Evolutionary conservation across 2,329 filamentous ascomycete genomes (phyloP).

Genomic region (Phoma sp.): DNA sequence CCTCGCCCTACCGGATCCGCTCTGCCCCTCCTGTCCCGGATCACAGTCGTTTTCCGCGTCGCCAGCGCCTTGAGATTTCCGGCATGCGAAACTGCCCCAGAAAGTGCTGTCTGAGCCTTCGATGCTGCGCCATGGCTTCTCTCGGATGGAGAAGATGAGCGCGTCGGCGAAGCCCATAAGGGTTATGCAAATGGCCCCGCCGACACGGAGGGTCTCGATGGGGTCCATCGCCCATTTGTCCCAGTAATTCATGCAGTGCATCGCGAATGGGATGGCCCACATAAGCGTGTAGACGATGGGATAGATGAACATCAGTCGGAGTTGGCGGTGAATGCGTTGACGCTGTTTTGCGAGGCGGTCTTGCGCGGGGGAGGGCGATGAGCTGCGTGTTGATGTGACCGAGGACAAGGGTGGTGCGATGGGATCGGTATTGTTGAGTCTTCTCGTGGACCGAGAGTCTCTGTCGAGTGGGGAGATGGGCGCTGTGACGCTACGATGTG

Average conservation of each 20-base stretch:
- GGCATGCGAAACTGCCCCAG: conserved; percentile 42
- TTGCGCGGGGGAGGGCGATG: conserved; percentile 10
- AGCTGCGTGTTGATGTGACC: neutral
- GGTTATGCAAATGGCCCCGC: conserved; percentile 65
- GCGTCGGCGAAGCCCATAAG: conserved; percentile 73
- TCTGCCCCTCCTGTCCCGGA: too few relatives aligned
- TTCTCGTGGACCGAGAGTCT: neutral
- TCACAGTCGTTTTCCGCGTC: too few relatives aligned
- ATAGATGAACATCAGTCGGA: conserved; percentile 77
- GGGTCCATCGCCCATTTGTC: conserved; percentile 58
- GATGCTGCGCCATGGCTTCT: conserved; percentile 73
- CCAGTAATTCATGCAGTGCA: conserved; percentile 67
- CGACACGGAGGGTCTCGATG: conserved; percentile 63
- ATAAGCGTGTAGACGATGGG: conserved; percentile 73
- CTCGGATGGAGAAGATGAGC: conserved; percentile 70
- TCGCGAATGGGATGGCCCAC: conserved; percentile 74
- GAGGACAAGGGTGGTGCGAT: neutral
- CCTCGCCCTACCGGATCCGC: neutral
- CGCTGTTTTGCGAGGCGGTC: conserved; percentile 46
- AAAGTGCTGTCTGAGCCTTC: conserved; percentile 52
- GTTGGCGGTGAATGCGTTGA: conserved; percentile 68
- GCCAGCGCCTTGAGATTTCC: neutral
- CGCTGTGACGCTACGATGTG: conserved; percentile 6
- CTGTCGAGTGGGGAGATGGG: neutral
- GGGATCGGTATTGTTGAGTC: neutral